Base-by-base conservation (phyloP, 495 filamentous ascomycete species). In the Penicillium diatomitis region DNA sequence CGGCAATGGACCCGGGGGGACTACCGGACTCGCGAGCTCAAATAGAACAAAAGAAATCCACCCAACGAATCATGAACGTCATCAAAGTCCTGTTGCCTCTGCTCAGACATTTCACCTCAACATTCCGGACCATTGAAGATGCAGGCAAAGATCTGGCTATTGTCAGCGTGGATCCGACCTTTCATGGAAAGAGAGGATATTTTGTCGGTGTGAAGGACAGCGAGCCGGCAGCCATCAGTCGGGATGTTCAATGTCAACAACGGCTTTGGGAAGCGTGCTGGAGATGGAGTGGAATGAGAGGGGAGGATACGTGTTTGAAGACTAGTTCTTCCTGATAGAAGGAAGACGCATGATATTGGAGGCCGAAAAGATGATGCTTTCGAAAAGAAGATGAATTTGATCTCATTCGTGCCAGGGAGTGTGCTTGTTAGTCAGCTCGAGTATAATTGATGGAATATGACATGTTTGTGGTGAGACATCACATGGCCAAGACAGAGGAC, bases 51-150 rank as follows among this genome's bases (percentile, higher is more conserved):
- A 56, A 55, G 32, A 34, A 6, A 30, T 51, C 47, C 6, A 41
- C 38, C 0, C 49, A 47, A 8, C 8, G 33, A 4, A 1, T 64
- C 2, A 52, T 61, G 10, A 38, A 48, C 7, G 32, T 38, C 0
- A 46, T 64, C 10, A 57, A 57, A 43, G 29, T 55, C 4, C 45
- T 59, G 0, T 51, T 61, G 51, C 61, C 61, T 0, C 32, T 61
- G 12, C 44, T 64, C 12, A 59, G 50, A 35, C 47, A 57, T 20
- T 30, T 57, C 3, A 95, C 3, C 3, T 44, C 47, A 1, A n/a
- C 31, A 2, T 59, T 60, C 28, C 54, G 60, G 4, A 55, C 54
- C 2, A 53, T 46, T 1, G 47, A 53, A 9, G 60, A 63, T 46
- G 38, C 60, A 1, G 60, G 54, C 3, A 49, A 54, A 29, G 60